Evolutionary conservation across 2,329 filamentous ascomycete species (phyloP), one percentile per base, ranked within the genome.

Genomic region (Fusarium phyllophilum): DNA sequence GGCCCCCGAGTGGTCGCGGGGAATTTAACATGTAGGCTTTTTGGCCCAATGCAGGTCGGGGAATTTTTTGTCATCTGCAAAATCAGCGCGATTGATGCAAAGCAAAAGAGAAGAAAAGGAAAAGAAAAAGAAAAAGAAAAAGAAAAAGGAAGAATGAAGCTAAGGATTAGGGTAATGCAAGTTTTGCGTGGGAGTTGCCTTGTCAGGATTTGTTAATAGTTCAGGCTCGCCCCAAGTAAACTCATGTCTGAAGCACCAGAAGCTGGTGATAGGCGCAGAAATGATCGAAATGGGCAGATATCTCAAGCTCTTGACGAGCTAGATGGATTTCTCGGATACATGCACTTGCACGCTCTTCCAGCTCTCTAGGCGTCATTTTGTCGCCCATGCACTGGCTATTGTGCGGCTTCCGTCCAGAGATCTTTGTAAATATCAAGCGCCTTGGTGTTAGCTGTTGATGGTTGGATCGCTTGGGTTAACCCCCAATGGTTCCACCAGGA

Each of bases 291-390:
- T 52, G 56, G 58, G 63, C 46, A 56, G 39, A 58, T 34, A 48
- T 45, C 54, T 63, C 48, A 44, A 66, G 62, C 34, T 38, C 51
- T 54, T 46, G 56, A 51, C 49, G 44, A 70, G 58, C 49, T 61
- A 55, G 48, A 59, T 66, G 55, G 36, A 65, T 64, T 68, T 59
- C 61, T 66, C 66, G 20, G 26, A 65, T 64, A 57, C 66, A 65
- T 79, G 75, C 75, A 78, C 76, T 78, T 79, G 78, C 77, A 78
- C 68, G 64, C 75, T 56, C 51, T 59, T 65, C 66, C 49, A 62
- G 60, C 62, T 66, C 66, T 62, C 55, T 54, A 39, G 49, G 58
- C 46, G 57, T 65, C 54, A 60, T 60, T 51, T 42, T 26, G 60
- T 63, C 62, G 34, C 51, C 61, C 34, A 61, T 51, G 41, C 38